phyloP scores from a whole-genome alignment of 345 rosid species.

The Draba incana region DNA sequence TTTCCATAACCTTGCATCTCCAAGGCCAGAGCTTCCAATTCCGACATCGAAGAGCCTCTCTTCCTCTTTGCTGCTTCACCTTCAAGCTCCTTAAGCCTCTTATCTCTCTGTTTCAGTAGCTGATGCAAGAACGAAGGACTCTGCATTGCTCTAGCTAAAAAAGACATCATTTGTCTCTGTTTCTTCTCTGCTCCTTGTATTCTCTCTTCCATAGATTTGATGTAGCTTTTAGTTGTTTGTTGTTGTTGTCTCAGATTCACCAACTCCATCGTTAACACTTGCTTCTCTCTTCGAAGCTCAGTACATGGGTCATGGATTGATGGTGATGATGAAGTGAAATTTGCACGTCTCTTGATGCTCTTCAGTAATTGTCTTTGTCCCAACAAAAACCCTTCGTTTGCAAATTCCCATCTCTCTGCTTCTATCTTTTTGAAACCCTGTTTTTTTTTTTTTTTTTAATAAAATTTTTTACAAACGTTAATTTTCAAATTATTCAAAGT shows the following conservation, averaged over 20 bases:
- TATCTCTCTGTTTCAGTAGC: conserved; percentile 47
- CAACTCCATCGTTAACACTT: conserved; percentile 59
- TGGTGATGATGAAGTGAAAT: conserved; percentile 10
- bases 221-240: conserved; percentile 52
- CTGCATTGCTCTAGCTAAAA: conserved; percentile 76
- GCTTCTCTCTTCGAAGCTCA: conserved; percentile 72
- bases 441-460: neutral
- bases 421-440: conserved; percentile 98
- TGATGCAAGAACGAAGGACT: conserved; percentile 75
- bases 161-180: conserved; percentile 96
- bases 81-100: conserved; percentile 56
- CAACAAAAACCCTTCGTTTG: conserved; percentile 86
- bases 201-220: conserved; percentile 70
- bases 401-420: conserved; percentile 98
- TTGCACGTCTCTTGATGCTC: conserved; percentile 62
- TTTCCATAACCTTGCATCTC: conserved; percentile 78
- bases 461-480: too few species aligned
- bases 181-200: conserved; percentile 67
- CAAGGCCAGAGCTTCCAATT: conserved; percentile 79
- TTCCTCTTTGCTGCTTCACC: conserved; percentile 54
- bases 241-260: conserved; percentile 79
- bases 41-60: conserved; percentile 57
- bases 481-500: too few species aligned
- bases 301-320: conserved; percentile 44
- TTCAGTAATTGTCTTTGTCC: conserved; percentile 85